A percentile compares a stretch with the other conserved stretches of the same genome.
phyloP scores from a whole-genome alignment of 805 yeast genomes.

The Barnettozyma wickerhamii region DNA sequence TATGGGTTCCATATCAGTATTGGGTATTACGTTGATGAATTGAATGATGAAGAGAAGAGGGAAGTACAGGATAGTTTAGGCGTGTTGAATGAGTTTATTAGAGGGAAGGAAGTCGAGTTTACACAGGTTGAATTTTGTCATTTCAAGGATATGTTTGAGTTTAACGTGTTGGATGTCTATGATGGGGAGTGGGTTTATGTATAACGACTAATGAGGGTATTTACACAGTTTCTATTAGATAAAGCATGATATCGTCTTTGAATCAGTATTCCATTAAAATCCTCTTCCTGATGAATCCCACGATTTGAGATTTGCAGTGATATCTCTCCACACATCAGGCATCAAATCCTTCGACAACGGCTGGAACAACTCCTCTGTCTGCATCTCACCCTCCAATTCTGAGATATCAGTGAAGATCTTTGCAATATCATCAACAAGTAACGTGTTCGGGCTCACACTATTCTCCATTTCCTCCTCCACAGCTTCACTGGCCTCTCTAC shows the following conservation, averaged over 20 bases:
- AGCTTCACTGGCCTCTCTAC: too few species aligned
- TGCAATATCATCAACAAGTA: slow-evolving; percentile 18
- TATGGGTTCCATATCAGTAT: background rate
- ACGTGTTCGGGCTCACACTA: slow-evolving; percentile 19
- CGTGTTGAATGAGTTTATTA: background rate
- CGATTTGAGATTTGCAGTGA: slow-evolving; percentile 17
- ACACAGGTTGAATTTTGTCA: background rate
- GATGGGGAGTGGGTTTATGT: too few species aligned
- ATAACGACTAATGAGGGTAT: too few species aligned
- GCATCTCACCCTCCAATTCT: slow-evolving; percentile 6
- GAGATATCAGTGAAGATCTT: slow-evolving; percentile 17
- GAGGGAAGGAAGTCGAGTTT: background rate
- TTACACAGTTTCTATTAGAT: too few species aligned
- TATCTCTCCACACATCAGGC: slow-evolving; percentile 21
- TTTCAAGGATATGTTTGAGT: slow-evolving; percentile 3
- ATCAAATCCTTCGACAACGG: slow-evolving; percentile 17
- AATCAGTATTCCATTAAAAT: too few species aligned
- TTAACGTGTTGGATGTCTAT: too few species aligned
- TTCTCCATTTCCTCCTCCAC: too few species aligned
- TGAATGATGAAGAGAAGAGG: background rate
- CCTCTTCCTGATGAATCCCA: slow-evolving; percentile 21
- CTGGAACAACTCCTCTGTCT: slow-evolving; percentile 13
- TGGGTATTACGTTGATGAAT: background rate
- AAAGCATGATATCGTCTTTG: too few species aligned
- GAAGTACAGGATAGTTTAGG: background rate